Percentiles rank a stretch among this genome's conserved stretches.
Evolutionary conservation across 345 rosid genomes (phyloP).

Genomic region (Aquilaria sinensis): DNA sequence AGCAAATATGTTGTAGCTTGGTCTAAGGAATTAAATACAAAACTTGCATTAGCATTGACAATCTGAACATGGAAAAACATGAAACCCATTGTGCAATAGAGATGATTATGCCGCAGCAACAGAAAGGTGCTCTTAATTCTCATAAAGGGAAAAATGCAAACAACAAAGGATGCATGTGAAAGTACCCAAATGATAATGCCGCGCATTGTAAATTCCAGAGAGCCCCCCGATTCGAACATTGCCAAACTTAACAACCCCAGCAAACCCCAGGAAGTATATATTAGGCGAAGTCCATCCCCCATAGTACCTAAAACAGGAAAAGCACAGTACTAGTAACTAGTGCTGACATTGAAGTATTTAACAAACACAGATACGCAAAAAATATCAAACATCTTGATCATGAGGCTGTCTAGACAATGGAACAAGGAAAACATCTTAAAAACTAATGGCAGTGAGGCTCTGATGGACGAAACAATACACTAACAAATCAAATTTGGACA

Average conservation of each 20-base stretch:
- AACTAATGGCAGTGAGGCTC: background rate
- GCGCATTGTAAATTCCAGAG: slow-evolving; percentile 74
- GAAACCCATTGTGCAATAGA: too few relatives aligned
- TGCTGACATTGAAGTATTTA: too few relatives aligned
- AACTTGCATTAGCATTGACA: too few relatives aligned
- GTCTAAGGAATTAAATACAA: too few relatives aligned
- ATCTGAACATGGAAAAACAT: too few relatives aligned
- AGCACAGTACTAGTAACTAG: too few relatives aligned
- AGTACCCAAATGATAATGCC: slow-evolving; percentile 55
- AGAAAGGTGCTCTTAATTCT: too few relatives aligned
- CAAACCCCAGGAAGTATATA: slow-evolving; percentile 75
- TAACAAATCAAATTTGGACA: background rate
- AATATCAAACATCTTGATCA: too few relatives aligned
- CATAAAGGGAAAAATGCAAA: too few relatives aligned
- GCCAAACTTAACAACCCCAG: slow-evolving; percentile 85
- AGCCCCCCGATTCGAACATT: slow-evolving; percentile 84
- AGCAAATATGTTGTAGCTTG: too few relatives aligned
- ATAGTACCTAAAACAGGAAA: slow-evolving; percentile 50
- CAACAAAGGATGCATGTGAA: background rate
- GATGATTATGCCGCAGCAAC: too few relatives aligned
- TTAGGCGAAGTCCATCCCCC: slow-evolving; percentile 97
- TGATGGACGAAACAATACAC: background rate
- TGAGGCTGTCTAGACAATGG: too few relatives aligned
- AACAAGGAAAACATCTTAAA: background rate
- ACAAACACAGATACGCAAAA: background rate